phyloP scores from a whole-genome alignment of 306 rosid species.

The Clitoria ternatea region DNA sequence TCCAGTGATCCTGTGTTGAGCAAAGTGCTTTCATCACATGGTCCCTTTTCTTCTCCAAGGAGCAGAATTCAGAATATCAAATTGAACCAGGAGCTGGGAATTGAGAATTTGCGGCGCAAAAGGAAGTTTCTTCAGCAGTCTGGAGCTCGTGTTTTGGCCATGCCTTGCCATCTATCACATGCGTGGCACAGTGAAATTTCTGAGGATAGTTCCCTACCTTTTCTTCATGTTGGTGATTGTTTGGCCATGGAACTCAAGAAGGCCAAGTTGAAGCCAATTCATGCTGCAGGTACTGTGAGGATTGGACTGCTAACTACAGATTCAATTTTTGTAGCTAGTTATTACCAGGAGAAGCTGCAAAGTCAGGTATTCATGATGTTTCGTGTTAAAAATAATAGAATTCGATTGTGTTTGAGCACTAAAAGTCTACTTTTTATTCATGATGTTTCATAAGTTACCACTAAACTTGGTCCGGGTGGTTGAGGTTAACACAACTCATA shows the following conservation, averaged over 20 bases:
- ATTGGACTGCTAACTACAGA: conserved; percentile 52
- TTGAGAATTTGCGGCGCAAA: conserved; percentile 47
- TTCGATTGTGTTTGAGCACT: too few relatives aligned
- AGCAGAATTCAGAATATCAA: conserved; percentile 21
- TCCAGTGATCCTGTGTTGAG: conserved; percentile 62
- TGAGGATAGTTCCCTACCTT: conserved; percentile 45
- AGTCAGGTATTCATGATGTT: conserved; percentile 41
- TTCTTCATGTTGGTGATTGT: conserved; percentile 69
- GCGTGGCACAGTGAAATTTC: conserved; percentile 56
- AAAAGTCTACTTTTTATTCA: too few relatives aligned
- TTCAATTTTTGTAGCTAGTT: conserved; percentile 32
- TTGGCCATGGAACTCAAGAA: conserved; percentile 59
- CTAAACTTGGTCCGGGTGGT: too few relatives aligned
- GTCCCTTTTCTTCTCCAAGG: conserved; percentile 28
- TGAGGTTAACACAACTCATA: too few relatives aligned
- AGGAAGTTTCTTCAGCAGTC: conserved; percentile 48
- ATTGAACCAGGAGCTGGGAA: conserved; percentile 27
- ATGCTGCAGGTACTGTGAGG: conserved; percentile 40
- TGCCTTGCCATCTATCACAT: conserved; percentile 72
- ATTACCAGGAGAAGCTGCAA: conserved; percentile 53
- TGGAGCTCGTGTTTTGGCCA: conserved; percentile 56
- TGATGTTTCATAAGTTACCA: too few relatives aligned
- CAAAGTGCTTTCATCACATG: conserved; percentile 34
- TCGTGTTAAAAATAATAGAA: background rate
- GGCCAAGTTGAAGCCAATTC: conserved; percentile 54